Evolutionary conservation across 352 stramenopile species (phyloP).

Genomic region (Globisporangium apiculatum): DNA sequence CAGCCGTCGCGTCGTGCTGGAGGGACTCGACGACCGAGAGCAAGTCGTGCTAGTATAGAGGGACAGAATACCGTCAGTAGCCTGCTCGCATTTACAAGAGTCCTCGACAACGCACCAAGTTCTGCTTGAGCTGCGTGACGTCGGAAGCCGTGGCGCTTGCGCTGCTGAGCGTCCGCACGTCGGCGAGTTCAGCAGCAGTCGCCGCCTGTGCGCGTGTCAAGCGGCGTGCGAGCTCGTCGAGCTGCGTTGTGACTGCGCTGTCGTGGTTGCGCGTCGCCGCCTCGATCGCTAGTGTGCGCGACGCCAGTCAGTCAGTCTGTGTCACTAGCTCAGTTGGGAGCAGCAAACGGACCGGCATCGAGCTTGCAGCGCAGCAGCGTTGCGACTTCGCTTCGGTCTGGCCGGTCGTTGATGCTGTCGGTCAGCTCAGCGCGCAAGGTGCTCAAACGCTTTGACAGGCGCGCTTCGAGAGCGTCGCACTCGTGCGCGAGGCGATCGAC

Average conservation of each 20-base stretch:
- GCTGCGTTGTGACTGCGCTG: constrained; percentile 8
- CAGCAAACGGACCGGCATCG: constrained; percentile 24
- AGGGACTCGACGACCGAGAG: constrained; percentile 38
- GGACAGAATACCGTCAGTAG: background rate
- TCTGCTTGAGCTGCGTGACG: constrained; percentile 31
- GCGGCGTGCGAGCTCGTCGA: constrained; percentile 26
- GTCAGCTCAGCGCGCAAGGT: constrained; percentile 19
- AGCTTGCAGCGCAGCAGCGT: constrained; percentile 37
- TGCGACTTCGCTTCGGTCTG: constrained; percentile 19
- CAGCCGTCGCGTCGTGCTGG: constrained; percentile 24
- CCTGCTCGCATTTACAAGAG: background rate
- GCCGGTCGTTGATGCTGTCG: constrained; percentile 14
- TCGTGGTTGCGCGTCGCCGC: constrained; percentile 11
- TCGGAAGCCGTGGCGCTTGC: constrained; percentile 16
- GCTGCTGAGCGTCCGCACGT: constrained; percentile 8
- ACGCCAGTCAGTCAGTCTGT: constrained; percentile 2
- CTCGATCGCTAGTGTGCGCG: constrained; percentile 25
- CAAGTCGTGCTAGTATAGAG: constrained; percentile 24
- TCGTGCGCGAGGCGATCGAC: constrained; percentile 8
- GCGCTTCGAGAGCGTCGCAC: constrained; percentile 14
- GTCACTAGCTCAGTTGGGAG: constrained; percentile 17
- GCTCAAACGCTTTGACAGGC: constrained; percentile 16
- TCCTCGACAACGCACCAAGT: constrained; percentile 21
- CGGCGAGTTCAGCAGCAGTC: constrained; percentile 1
- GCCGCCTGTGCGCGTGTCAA: constrained; percentile 23